Evolutionary conservation across 768 basidiomycete species (phyloP), one percentile per base, ranked within the genome.

Genomic region (Cyclocybe cylindracea): DNA sequence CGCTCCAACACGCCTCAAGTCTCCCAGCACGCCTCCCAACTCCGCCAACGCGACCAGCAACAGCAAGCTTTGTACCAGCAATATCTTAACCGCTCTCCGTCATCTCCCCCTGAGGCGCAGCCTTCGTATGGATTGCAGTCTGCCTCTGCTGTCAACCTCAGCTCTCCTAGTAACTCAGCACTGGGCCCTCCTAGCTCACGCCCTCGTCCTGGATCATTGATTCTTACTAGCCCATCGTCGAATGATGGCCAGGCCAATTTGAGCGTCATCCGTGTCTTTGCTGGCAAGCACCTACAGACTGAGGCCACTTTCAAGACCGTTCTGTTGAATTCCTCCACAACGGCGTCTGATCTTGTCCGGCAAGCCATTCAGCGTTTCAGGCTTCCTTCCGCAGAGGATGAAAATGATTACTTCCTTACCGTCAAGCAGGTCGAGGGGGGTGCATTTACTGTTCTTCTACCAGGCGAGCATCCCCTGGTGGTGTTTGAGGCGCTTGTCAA

Each of bases 271-370:
- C 90, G 97, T 19, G 85, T 99, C 36, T 99, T 99, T 64, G 95
- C 96, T 0, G 97, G 96, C 29, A 85, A 88, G 58, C 80, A 91
- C 58, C 66, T 98, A 56, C 86, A 94, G 66, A 92, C 94, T 0
- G 95, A 98, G 61, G 93, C 94, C 2, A 97, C 96, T 5, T 99
- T 99, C 80, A 98, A 98, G 75, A 98, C 97, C 5, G 97, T 96
- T 1, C 72, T 98, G 13, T 80, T 98, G 50, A 98, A 95, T 61
- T 75, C 89, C 4, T 85, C 85, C 1, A 98, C 96, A 0, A 89
- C 88, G 0, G 83, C 92, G 0, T 72, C 78, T 0, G 96, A 97
- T 53, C 83, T 99, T 38, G 81, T 98, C 45, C 80, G 83, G 50
- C 97, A 99, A 72, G 92, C 95, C 5, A 87, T 94, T 49, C 96